Conservation (phyloP, 352 stramenopile genomes). For the Phytophthora podocarpi region DNA sequence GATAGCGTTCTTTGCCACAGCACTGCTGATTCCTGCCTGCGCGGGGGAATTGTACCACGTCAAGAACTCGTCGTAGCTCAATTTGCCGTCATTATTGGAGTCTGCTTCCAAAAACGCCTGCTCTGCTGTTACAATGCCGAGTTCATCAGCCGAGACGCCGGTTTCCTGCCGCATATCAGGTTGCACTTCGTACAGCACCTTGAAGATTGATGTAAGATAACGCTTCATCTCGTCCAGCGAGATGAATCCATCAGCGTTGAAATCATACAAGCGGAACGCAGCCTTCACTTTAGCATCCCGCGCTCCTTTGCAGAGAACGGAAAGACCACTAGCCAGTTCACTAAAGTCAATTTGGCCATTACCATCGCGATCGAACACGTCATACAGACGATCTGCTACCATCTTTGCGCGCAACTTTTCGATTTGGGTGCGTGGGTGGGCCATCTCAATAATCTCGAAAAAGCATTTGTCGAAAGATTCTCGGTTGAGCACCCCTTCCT, state of each 20-base stretch:
- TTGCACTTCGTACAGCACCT: constrained; percentile 86
- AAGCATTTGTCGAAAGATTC: constrained; percentile 79
- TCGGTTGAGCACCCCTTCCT: constrained; percentile 62
- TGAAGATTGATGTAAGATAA: constrained; percentile 90
- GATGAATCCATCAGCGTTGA: constrained; percentile 87
- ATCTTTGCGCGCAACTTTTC: constrained; percentile 73
- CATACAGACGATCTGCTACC: constrained; percentile 74
- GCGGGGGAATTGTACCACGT: constrained; percentile 84
- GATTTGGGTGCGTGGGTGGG: constrained; percentile 62
- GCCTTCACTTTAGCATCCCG: constrained; percentile 84
- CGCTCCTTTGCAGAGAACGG: constrained; percentile 83
- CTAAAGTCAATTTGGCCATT: constrained; percentile 87
- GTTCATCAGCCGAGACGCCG: constrained; percentile 70
- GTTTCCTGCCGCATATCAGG: constrained; percentile 71
- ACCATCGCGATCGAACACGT: constrained; percentile 80
- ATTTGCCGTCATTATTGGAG: constrained; percentile 73
- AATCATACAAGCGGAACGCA: constrained; percentile 86
- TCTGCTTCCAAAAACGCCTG: constrained; percentile 89
- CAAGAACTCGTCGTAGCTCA: constrained; percentile 90
- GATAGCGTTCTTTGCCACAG: constrained; percentile 71
- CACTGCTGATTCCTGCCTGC: constrained; percentile 69
- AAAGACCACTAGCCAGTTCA: constrained; percentile 85
- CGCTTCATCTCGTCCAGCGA: constrained; percentile 87
- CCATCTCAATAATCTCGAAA: constrained; percentile 72
- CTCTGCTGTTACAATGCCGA: constrained; percentile 81